Conservation (phyloP, 805 yeast species). For the Lachancea quebecensis region DNA sequence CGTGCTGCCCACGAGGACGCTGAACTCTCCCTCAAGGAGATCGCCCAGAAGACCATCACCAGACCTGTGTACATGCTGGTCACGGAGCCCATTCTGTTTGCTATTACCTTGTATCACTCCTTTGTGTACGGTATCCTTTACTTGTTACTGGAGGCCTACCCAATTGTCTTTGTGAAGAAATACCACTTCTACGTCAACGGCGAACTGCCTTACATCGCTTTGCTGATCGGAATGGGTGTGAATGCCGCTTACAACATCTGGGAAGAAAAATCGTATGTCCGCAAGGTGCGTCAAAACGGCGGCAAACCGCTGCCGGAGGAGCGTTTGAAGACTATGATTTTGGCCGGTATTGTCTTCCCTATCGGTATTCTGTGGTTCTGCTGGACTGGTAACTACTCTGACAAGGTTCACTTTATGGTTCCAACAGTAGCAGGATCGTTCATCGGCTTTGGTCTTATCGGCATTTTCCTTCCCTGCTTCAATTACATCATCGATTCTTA, state of each 20-base stretch:
- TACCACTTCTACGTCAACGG: conserved; percentile 46
- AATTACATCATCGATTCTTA: conserved; percentile 71
- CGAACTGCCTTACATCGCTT: conserved; percentile 73
- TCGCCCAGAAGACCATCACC: conserved; percentile 53
- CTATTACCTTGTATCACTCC: conserved; percentile 63
- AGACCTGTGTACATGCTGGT: conserved; percentile 65
- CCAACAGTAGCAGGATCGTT: conserved; percentile 62
- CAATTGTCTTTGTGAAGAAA: conserved; percentile 57
- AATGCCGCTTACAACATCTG: conserved; percentile 50
- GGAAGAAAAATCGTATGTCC: conserved; percentile 46
- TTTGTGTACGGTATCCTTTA: conserved; percentile 77
- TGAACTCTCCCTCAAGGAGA: conserved; percentile 48
- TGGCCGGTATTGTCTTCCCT: conserved; percentile 65
- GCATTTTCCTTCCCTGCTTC: conserved; percentile 61
- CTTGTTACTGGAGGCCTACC: conserved; percentile 66
- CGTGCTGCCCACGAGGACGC: conserved; percentile 70
- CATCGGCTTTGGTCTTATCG: conserved; percentile 60
- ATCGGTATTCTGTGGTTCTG: conserved; percentile 79
- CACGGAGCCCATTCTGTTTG: conserved; percentile 66
- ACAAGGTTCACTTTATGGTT: conserved; percentile 72
- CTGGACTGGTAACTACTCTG: conserved; percentile 77
- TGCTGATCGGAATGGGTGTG: conserved; percentile 59
- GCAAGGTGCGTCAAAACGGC: conserved; percentile 43
- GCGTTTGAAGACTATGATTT: conserved; percentile 68
- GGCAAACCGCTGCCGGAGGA: conserved; percentile 70